These are phyloP conservation scores for Jatropha multifida DNA, from an alignment of 441 rosid species.

Conservation along the genomic window DNA sequence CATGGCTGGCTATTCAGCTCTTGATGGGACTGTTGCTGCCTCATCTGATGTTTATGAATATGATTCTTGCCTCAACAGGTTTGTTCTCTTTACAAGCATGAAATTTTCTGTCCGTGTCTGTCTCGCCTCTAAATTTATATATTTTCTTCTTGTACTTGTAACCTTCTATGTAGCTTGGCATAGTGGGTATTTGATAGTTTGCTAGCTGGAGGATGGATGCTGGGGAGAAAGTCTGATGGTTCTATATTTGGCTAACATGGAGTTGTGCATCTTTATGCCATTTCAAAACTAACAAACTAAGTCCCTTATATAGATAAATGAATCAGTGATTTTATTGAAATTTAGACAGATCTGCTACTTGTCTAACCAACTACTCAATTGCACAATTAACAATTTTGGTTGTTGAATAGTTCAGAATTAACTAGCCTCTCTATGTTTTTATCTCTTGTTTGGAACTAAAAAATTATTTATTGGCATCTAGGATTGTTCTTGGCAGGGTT, in stretches of 20 bases:
- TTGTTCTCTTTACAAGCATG: slow-evolving; percentile 22
- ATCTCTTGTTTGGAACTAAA: background rate
- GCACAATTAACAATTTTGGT: background rate
- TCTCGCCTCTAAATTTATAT: background rate
- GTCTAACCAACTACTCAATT: background rate
- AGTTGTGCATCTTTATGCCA: background rate
- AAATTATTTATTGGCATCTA: background rate
- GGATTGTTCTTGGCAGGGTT: background rate
- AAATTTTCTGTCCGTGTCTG: background rate
- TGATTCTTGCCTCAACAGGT: slow-evolving; percentile 96
- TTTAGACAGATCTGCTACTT: background rate
- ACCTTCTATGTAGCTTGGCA: background rate
- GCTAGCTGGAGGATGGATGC: background rate
- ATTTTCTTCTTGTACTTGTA: background rate
- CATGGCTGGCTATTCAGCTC: slow-evolving; percentile 69
- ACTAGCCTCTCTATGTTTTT: background rate
- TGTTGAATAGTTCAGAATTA: background rate
- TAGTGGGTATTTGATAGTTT: background rate
- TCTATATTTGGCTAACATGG: background rate
- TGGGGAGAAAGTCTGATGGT: background rate
- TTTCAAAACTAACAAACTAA: background rate
- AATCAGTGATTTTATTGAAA: background rate
- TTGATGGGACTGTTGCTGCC: slow-evolving; percentile 54
- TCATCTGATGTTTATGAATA: slow-evolving; percentile 83
- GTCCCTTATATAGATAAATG: background rate